phyloP scores from a whole-genome alignment of 2,329 filamentous ascomycete species.

The Alternaria tenuissima region DNA sequence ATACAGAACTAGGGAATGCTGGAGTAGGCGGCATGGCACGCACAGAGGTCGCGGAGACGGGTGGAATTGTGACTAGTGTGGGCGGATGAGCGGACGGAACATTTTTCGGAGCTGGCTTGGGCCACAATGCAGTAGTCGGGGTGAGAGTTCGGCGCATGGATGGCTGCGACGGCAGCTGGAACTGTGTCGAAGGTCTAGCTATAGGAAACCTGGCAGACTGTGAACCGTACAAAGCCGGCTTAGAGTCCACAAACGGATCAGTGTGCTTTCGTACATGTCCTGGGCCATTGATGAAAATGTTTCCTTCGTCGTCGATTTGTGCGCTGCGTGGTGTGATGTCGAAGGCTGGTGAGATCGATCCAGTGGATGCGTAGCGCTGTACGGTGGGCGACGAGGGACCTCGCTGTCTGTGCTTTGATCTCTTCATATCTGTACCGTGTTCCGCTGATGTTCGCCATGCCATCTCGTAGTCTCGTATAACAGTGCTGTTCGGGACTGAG shows the following conservation, averaged over 20 bases:
- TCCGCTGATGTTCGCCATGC: not conserved
- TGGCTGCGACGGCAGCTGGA: not conserved
- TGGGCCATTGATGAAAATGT: not conserved
- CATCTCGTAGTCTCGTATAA: not conserved
- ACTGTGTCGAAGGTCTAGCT: not conserved
- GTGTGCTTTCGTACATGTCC: slow-evolving; percentile 11
- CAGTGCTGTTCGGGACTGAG: not conserved
- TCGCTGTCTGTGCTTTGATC: not conserved
- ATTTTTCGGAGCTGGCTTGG: not conserved
- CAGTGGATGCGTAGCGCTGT: not conserved
- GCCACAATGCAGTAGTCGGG: not conserved
- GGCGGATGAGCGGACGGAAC: not conserved
- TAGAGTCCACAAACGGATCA: slow-evolving; percentile 14
- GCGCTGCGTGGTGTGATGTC: not conserved
- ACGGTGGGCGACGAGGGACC: not conserved
- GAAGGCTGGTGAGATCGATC: not conserved
- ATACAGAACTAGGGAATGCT: not conserved
- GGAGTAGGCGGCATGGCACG: not conserved
- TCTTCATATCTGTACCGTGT: not conserved
- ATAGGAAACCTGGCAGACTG: not conserved
- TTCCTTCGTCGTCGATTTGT: not conserved
- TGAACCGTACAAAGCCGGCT: too few relatives aligned
- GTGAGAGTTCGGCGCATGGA: too few relatives aligned
- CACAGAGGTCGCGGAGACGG: not conserved
- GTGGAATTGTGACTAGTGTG: not conserved